Evolutionary conservation across 352 stramenopile genomes (phyloP), one percentile per base, ranked within the genome.

Genomic region (Phytophthora meadii): DNA sequence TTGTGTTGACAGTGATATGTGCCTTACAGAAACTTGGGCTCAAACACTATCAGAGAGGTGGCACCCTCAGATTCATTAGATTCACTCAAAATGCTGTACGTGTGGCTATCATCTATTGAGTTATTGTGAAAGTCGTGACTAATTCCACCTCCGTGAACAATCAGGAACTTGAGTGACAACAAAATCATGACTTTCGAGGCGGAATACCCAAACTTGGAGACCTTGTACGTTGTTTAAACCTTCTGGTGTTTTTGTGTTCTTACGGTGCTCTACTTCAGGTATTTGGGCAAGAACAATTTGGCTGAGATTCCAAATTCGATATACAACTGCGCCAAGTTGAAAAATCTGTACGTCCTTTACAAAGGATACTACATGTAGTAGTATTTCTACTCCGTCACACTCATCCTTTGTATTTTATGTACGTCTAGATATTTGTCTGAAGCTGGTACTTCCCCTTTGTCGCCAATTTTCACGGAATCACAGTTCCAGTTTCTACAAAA

Each of bases 401-500:
- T 39, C 19, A 46, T 2, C 17, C 6, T 28, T 46, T 3, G 15
- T n/a, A 11, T 46, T 47, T 11, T n/a, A 50, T 14, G 44, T 48
- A 28, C 17, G 5, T 25, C 5, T 28, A 71, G 56, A 14, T 62
- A 71, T 30, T 42, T 71, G 6, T 57, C 54, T 4, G 50, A 56
- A 4, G 32, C 17, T 14, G 40, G 57, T 15, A 48, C 50, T 4
- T 27, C 36, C 11, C 50, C 58, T n/a, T 58, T 72, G 17, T 72
- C 63, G 5, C 41, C 37, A 19, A 36, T 72, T 19, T 61, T 90
- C 39, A 81, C 72, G 10, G 52, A 68, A 17, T 50, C 40, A 5
- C 74, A 90, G 51, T 57, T 85, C 45, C 44, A 55, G 8, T 88
- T 87, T 41, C 51, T 90, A 10, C 47, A 72, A 36, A 82, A 65